Evolutionary conservation across 2,329 filamentous ascomycete genomes (phyloP), one percentile per base, ranked within the genome.

Genomic region (Chalaropsis ovoidea): DNA sequence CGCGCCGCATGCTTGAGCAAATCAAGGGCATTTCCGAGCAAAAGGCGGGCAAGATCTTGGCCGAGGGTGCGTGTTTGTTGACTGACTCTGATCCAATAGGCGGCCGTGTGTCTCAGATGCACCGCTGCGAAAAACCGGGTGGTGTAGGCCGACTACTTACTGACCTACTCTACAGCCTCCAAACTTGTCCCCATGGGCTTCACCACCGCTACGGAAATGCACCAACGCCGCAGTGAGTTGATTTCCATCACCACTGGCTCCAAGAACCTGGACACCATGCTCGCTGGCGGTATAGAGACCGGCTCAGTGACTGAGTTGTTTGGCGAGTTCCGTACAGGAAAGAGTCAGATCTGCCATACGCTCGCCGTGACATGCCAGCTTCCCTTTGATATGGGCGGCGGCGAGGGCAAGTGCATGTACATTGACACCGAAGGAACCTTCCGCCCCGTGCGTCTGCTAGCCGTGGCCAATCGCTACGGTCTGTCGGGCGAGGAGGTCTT

Each of bases 391-490:
- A 97, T 97, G 93, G 95, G 94, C 64, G 94, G 94, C 65, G 94
- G 95, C 39, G 94, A 99, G 77, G 94, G 94, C 60, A 99, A 99
- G 74, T 99, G 95, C 72, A 81, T 99, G 62, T 99, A 99, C 73
- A 99, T 99, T 70, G 94, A 99, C 72, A 99, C 94, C 0, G 94
- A 99, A 75, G 95, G 94, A 68, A 99, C 94, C 0, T 99, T 99
- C 74, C 85, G 92, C 69, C 95, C 94, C 0, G 91, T 97, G 1
- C 87, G 94, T 64, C 80, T 96, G 17, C 81, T 99, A 3, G 88
- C 92, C 8, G 94, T 97, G 4, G 95, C 94, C 56, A 94, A 96
- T 72, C 85, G 94, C 65, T 99, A 93, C 72, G 95, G 95, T 0
- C 81, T 99, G 1, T 95, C 91, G 2, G 94, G 94, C 22, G 94